phyloP scores from a whole-genome alignment of 352 stramenopile species.

The Hyaloperonospora brassicae region DNA sequence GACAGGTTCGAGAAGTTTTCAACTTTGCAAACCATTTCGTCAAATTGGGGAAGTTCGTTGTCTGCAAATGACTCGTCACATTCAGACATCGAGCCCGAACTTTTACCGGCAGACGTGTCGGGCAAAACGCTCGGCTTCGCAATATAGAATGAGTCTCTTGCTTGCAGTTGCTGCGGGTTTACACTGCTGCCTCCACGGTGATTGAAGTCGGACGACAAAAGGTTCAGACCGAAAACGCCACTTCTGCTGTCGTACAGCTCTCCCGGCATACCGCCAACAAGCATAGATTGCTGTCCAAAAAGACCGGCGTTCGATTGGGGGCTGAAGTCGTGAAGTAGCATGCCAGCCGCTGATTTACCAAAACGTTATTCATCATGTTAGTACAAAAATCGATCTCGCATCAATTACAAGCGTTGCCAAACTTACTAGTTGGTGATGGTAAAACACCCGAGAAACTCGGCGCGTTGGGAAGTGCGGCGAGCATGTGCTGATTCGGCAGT shows the following conservation, averaged over 20 bases:
- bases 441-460: constrained; percentile 67
- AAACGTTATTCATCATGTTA: constrained; percentile 13
- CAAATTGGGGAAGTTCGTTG: constrained; percentile 3
- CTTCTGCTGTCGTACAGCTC: constrained; percentile 49
- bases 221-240: constrained; percentile 49
- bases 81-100: constrained; percentile 22
- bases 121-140: constrained; percentile 23
- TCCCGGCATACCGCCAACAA: constrained; percentile 14
- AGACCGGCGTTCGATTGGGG: constrained; percentile 44
- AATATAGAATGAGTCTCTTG: constrained; percentile 34
- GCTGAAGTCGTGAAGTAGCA: constrained; percentile 77
- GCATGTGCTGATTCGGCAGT: constrained; percentile 52
- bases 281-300: constrained; percentile 42
- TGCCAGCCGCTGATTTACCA: constrained; percentile 33
- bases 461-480: constrained; percentile 53
- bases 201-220: constrained; percentile 58
- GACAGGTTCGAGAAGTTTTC: constrained; percentile 13
- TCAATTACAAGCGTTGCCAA: constrained; percentile 3
- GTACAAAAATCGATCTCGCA: constrained; percentile 1
- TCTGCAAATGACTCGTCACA: constrained; percentile 9
- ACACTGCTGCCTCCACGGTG: constrained; percentile 16
- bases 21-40: constrained; percentile 16
- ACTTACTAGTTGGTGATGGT: constrained; percentile 72
- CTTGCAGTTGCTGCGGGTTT: constrained; percentile 30
- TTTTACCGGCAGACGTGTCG: constrained; percentile 26